Percentiles rank a stretch among this genome's conserved stretches.
Conservation (phyloP, 192 early-diverging fungal genomes). For the Dimargaris verticillata region DNA sequence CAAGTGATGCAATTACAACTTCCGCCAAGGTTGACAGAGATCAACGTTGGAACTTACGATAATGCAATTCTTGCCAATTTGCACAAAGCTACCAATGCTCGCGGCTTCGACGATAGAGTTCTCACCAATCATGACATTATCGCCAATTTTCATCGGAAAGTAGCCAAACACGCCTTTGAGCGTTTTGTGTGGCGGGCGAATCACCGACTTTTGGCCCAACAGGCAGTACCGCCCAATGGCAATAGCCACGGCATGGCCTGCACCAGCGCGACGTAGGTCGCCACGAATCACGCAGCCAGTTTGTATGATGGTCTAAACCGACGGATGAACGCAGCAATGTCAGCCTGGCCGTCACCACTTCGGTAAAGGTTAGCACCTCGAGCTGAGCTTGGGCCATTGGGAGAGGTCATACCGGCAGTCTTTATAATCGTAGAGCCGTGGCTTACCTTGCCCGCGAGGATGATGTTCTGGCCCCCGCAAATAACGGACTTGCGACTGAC, state of each 20-base stretch:
- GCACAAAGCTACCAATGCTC: conserved; percentile 73
- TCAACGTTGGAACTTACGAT: conserved; percentile 46
- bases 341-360: neutral
- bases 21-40: neutral
- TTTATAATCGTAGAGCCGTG: too few species aligned
- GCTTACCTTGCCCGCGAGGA: conserved; percentile 80
- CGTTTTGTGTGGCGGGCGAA: conserved; percentile 88
- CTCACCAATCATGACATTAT: conserved; percentile 77
- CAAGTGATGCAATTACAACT: conserved; percentile 6
- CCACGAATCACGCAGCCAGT: conserved; percentile 81
- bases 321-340: too few species aligned
- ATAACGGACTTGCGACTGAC: conserved; percentile 85
- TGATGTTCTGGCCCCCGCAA: conserved; percentile 89
- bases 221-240: conserved; percentile 85
- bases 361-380: neutral
- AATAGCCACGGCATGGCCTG: conserved; percentile 73
- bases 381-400: neutral
- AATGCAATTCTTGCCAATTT: conserved; percentile 85
- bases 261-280: conserved; percentile 76
- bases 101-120: conserved; percentile 82
- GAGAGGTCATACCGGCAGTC: too few species aligned
- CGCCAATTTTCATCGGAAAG: conserved; percentile 95
- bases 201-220: conserved; percentile 51
- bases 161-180: conserved; percentile 86
- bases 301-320: conserved; percentile 75